phyloP scores from a whole-genome alignment of 306 rosid genomes.

The Castanopsis chinensis region DNA sequence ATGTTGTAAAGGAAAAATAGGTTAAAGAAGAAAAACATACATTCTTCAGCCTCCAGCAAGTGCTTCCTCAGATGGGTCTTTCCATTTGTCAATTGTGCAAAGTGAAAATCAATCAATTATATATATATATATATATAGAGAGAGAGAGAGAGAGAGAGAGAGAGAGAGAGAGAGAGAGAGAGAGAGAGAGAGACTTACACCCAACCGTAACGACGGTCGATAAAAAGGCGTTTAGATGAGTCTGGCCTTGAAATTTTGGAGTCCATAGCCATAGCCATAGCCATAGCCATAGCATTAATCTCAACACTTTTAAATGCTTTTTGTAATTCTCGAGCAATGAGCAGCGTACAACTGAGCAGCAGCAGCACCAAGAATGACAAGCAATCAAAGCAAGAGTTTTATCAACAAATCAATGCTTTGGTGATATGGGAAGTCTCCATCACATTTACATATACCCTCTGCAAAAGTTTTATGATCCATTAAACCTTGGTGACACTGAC shows the following conservation, averaged over 20 bases:
- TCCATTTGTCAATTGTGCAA: constrained; percentile 88
- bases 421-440: no score
- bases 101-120: background rate
- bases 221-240: constrained; percentile 57
- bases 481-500: no score
- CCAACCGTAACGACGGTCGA: constrained; percentile 99
- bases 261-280: constrained; percentile 17
- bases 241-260: constrained; percentile 24
- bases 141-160: background rate
- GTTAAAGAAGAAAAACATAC: constrained; percentile 33
- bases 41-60: constrained; percentile 91
- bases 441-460: no score
- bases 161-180: constrained; percentile 13
- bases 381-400: no score
- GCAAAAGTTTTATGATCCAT: no score
- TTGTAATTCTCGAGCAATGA: no score
- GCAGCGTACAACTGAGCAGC: no score
- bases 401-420: no score
- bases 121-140: background rate
- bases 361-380: no score
- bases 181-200: constrained; percentile 50
- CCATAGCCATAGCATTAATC: no score
- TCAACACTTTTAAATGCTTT: no score
- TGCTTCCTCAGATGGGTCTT: constrained; percentile 79
- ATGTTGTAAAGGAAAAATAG: constrained; percentile 4